Conservation (phyloP, 148 eudicot species). For the Pharnaceum exiguum region DNA sequence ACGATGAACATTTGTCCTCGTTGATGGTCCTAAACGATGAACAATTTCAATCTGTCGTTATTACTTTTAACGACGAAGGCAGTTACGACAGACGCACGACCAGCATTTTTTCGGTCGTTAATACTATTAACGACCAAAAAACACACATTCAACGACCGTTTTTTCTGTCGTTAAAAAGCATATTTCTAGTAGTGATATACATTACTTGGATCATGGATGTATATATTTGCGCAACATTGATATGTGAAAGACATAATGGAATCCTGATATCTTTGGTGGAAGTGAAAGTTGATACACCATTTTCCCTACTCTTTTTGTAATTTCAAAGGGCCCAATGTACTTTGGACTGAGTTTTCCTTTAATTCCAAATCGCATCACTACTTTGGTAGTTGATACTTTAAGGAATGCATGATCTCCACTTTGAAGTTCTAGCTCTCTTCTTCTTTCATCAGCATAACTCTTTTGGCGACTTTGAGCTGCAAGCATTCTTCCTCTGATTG, state of each 20-base stretch:
- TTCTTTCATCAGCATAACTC: not conserved
- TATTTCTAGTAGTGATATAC: too few species aligned
- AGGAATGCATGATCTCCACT: not conserved
- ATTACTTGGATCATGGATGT: not conserved
- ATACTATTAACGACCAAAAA: too few species aligned
- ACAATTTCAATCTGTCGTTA: too few species aligned
- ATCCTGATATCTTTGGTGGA: not conserved
- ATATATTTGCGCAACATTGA: not conserved
- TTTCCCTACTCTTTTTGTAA: not conserved
- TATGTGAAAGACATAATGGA: not conserved
- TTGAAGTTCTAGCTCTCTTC: not conserved
- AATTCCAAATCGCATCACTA: not conserved
- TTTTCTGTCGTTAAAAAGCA: too few species aligned
- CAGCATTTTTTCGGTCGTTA: too few species aligned
- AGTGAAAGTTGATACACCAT: not conserved
- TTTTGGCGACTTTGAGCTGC: not conserved
- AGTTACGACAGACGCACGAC: too few species aligned
- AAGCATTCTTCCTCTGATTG: not conserved
- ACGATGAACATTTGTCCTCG: too few species aligned
- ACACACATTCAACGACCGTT: too few species aligned
- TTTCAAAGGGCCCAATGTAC: not conserved
- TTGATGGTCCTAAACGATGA: too few species aligned
- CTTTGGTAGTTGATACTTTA: not conserved
- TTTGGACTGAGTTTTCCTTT: not conserved
- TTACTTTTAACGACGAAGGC: too few species aligned